A percentile compares a stretch with the other conserved stretches of the same genome.
These are phyloP conservation scores for Fusarium dimerum DNA, from an alignment of 2,329 filamentous ascomycete genomes.

Conservation along the genomic window DNA sequence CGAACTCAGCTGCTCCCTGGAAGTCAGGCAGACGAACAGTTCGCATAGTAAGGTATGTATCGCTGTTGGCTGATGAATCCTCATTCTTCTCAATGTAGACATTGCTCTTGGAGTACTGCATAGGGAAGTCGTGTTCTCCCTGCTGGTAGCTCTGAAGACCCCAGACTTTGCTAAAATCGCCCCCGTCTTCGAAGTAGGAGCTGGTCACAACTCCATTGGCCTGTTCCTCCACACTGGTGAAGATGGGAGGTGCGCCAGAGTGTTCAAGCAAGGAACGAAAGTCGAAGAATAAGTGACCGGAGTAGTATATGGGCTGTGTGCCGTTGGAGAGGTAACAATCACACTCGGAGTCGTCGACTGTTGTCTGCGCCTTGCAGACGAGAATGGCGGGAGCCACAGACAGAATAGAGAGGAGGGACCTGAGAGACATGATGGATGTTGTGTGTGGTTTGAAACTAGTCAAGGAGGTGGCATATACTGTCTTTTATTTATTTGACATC, in stretches of 20 bases:
- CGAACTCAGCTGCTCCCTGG: slow-evolving; percentile 49
- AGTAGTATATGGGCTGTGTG: slow-evolving; percentile 26
- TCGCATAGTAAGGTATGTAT: slow-evolving; percentile 49
- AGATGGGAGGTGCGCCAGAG: slow-evolving; percentile 32
- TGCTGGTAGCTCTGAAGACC: slow-evolving; percentile 41
- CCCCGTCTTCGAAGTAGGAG: slow-evolving; percentile 35
- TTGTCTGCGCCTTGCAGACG: slow-evolving; percentile 3
- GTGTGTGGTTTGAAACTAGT: no score
- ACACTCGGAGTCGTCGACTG: slow-evolving; percentile 25
- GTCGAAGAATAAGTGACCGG: slow-evolving; percentile 31
- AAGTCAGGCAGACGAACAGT: slow-evolving; percentile 43
- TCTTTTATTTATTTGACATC: no score
- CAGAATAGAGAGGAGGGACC: slow-evolving; percentile 25
- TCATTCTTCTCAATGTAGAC: slow-evolving; percentile 46
- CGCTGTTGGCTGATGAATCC: slow-evolving; percentile 29
- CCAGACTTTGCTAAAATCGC: slow-evolving; percentile 38
- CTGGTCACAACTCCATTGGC: slow-evolving; percentile 35
- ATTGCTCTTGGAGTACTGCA: slow-evolving; percentile 42
- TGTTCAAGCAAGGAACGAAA: slow-evolving; percentile 32
- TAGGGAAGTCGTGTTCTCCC: slow-evolving; percentile 33
- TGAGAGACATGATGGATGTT: slow-evolving; percentile 21
- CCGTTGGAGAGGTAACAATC: slow-evolving; percentile 34
- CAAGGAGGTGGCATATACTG: no score
- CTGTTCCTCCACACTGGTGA: slow-evolving; percentile 32
- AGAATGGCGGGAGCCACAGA: slow-evolving; percentile 19